Percentiles rank a stretch among this genome's conserved stretches.
Conservation (phyloP, 208 protist species). For the Trypanosoma cruzi region DNA sequence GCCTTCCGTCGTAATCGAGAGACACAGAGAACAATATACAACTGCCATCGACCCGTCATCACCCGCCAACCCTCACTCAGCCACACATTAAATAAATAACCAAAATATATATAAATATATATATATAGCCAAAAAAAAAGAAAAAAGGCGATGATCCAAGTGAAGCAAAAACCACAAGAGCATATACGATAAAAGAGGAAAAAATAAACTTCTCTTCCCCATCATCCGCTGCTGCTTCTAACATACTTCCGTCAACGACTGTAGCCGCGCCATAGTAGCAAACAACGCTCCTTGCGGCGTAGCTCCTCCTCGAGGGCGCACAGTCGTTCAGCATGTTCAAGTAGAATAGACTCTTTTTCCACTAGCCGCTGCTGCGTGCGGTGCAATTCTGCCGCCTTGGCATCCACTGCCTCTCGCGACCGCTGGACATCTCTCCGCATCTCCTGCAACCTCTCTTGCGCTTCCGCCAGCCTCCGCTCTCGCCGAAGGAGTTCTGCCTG, state of each 20-base stretch:
- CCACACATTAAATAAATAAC: too few species aligned
- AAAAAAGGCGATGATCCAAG: neutral
- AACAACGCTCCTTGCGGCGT: neutral
- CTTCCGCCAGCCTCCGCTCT: neutral
- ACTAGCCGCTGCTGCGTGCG: neutral
- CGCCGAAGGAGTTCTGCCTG: neutral
- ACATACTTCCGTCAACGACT: neutral
- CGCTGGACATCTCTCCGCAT: neutral
- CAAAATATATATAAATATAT: too few species aligned
- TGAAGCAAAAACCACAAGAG: too few species aligned
- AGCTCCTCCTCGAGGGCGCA: constrained; percentile 20
- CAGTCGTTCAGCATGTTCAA: constrained; percentile 17
- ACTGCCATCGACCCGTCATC: too few species aligned
- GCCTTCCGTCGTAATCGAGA: too few species aligned
- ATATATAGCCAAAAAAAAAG: too few species aligned
- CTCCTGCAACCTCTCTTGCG: neutral
- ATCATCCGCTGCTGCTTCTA: neutral
- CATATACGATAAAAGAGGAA: too few species aligned
- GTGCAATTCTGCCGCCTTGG: neutral
- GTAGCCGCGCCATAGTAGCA: neutral
- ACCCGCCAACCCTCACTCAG: too few species aligned
- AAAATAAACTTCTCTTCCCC: neutral
- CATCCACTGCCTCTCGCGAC: neutral
- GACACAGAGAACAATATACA: too few species aligned
- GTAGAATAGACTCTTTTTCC: neutral